Evolutionary conservation across 176 grass and related monocot genomes (phyloP).

Genomic region (Carex littledalei): DNA sequence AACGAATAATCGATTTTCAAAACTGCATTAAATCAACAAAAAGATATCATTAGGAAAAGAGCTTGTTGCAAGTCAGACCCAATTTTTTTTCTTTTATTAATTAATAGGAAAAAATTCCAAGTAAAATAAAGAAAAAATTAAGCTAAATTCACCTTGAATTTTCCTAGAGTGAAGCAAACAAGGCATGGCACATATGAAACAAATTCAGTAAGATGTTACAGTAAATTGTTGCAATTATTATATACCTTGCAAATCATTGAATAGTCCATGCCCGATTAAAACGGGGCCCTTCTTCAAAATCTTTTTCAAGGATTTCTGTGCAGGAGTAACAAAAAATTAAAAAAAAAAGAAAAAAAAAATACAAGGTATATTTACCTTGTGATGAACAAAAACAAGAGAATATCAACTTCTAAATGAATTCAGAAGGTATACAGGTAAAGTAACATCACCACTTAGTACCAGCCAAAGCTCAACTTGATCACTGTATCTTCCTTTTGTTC

Average conservation of each 20-base stretch:
- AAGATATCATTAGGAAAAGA: background rate
- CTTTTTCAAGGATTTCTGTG: constrained; percentile 70
- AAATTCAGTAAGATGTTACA: background rate
- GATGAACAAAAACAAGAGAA: background rate
- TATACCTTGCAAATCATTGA: constrained; percentile 65
- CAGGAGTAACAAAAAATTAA: constrained; percentile 7
- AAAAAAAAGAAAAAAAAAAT: background rate
- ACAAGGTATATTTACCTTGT: background rate
- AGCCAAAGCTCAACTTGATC: background rate
- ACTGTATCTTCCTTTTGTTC: background rate
- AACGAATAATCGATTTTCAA: constrained; percentile 65
- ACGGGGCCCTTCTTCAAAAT: constrained; percentile 60
- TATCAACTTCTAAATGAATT: background rate
- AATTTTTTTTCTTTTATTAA: background rate
- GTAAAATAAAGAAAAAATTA: background rate
- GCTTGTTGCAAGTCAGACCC: background rate
- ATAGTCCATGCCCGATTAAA: constrained; percentile 72
- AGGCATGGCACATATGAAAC: background rate
- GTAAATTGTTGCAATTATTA: constrained; percentile 10
- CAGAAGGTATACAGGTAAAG: background rate
- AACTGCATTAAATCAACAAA: constrained; percentile 31
- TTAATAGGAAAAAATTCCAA: background rate
- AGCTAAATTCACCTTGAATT: background rate
- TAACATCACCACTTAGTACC: background rate
- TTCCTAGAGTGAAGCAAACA: background rate